These are phyloP conservation scores for Dendrobium catenatum DNA, from an alignment of 106 monocot genomes.

Conservation along the genomic window DNA sequence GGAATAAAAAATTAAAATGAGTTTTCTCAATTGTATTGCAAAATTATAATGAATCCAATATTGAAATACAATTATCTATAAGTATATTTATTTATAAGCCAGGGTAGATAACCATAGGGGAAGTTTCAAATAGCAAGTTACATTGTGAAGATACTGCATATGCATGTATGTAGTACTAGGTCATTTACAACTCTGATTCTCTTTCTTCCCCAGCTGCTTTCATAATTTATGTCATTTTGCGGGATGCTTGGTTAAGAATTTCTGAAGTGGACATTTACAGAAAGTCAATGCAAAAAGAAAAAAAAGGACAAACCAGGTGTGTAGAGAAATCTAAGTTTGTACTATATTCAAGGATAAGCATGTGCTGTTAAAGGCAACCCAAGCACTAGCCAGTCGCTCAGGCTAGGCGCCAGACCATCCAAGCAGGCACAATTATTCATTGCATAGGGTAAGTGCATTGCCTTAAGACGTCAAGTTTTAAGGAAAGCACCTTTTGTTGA, in stretches of 20 bases:
- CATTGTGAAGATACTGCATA: neutral
- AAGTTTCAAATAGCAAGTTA: neutral
- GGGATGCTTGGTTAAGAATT: neutral
- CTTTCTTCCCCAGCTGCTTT: neutral
- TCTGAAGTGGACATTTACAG: neutral
- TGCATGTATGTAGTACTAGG: neutral
- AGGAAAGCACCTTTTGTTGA: neutral
- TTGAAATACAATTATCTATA: neutral
- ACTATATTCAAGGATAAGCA: neutral
- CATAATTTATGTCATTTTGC: neutral
- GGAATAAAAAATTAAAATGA: neutral
- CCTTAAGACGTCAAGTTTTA: neutral
- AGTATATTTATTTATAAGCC: neutral
- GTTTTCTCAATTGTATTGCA: neutral
- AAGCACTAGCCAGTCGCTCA: neutral
- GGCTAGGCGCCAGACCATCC: neutral
- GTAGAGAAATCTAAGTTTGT: neutral
- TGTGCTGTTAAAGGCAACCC: neutral
- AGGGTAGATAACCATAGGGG: neutral
- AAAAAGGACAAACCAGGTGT: neutral
- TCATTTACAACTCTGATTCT: neutral
- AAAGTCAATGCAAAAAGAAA: neutral
- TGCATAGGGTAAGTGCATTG: neutral
- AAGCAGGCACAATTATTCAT: neutral
- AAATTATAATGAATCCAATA: neutral